Base-by-base conservation (phyloP, 139 green algal genomes). In the Astrephomene gubernaculifera region DNA sequence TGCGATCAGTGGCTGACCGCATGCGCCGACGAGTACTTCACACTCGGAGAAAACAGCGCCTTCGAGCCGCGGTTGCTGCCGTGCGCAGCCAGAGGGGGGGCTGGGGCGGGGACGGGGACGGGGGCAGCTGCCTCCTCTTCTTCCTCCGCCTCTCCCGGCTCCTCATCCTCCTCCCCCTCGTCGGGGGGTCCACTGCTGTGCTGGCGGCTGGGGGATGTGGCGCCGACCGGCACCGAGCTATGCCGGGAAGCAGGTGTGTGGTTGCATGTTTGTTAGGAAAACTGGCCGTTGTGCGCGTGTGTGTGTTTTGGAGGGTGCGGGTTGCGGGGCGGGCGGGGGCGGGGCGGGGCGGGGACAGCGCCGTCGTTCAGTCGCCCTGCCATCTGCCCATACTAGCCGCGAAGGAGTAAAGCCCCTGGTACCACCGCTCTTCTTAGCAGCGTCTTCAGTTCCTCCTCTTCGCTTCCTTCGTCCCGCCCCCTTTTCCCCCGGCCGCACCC, bases 1-100 rank as follows among this genome's bases (percentile, higher is more conserved):
- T 88, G 83, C 65, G 44, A 79, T 19, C 41, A 22, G 2, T 88
- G 83, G 83, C 72, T 72, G 4, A 36, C 45, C 10, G 83, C 83
- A 0, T 88, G 83, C 36, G 9, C 2, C 1, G 36, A 79, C 45
- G 45, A 83, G 63, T 88, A 71, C 73, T 88, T 80, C 64, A 73
- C n/a, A n/a, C n/a, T n/a, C n/a, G n/a, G n/a, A n/a, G n/a, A n/a
- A n/a, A n/a, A n/a, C n/a, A n/a, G n/a, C n/a, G n/a, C 73, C 25
- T 88, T 84, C 33, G 63, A 79, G 25, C 29, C 57, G 68, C 45
- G n/a, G 45, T 31, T 80, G 71, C 71, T 67, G 71, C 71, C 71
- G 22, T 80, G 71, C 71, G 49, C 71, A 3, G 19, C 1, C 45
- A 31, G 45, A 24, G 49, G 12, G 12, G 45, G 45, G n/a, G 38